A percentile compares a stretch with the other conserved stretches of the same genome.
Evolutionary conservation across 768 basidiomycete species (phyloP).

Genomic region (Kwoniella sp.): DNA sequence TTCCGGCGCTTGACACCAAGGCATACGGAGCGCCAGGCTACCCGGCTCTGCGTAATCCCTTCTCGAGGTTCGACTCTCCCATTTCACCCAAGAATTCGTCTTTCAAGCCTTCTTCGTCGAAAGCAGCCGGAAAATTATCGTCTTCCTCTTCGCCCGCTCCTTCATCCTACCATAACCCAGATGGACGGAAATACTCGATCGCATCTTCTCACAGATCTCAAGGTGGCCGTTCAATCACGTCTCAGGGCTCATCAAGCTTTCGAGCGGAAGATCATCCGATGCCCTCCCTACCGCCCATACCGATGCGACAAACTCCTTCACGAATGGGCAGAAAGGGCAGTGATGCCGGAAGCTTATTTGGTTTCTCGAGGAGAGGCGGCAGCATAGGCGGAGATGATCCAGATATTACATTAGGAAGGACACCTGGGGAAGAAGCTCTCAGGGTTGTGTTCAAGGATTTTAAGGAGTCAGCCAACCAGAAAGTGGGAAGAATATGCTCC

Average conservation of each 20-base stretch:
- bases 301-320: conserved; percentile 34
- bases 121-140: conserved; percentile 12
- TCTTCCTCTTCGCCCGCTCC: conserved; percentile 30
- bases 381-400: conserved; percentile 63
- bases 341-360: conserved; percentile 37
- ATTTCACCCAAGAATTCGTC: conserved; percentile 31
- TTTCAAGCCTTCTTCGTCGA: conserved; percentile 28
- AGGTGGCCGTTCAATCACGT: conserved; percentile 41
- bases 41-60: conserved; percentile 52
- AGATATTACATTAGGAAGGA: conserved; percentile 72
- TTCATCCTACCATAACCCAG: conserved; percentile 21
- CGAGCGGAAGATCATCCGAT: conserved; percentile 40
- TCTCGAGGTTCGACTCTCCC: conserved; percentile 42
- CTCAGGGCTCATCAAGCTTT: conserved; percentile 42
- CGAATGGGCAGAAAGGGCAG: conserved; percentile 42
- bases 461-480: conserved; percentile 73
- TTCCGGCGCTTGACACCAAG: conserved; percentile 35
- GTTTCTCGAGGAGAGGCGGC: conserved; percentile 25
- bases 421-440: conserved; percentile 83
- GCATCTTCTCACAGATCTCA: conserved; percentile 36
- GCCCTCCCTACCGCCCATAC: conserved; percentile 47
- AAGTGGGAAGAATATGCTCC: conserved; percentile 74
- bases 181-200: conserved; percentile 41
- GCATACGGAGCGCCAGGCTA: conserved; percentile 33
- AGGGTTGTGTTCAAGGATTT: conserved; percentile 88